A percentile compares a stretch with the other conserved stretches of the same genome.
phyloP scores from a whole-genome alignment of 2,329 filamentous ascomycete species.

The Alternaria hordeiaustralica region DNA sequence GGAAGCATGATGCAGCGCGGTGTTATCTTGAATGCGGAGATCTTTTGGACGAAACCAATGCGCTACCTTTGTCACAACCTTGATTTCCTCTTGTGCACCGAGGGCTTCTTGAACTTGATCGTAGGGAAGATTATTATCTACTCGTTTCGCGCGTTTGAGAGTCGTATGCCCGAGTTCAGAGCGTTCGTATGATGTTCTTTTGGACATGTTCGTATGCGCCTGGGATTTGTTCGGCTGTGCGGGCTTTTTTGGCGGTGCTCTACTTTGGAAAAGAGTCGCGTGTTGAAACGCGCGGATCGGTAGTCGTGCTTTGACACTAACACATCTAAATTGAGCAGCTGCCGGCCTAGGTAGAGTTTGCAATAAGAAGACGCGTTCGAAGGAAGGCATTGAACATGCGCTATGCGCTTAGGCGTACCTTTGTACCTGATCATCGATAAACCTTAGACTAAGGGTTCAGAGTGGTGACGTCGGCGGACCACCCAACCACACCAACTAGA shows the following conservation, averaged over 20 bases:
- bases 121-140: constrained; percentile 55
- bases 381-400: constrained; percentile 16
- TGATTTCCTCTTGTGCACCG: constrained; percentile 47
- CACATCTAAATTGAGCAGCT: background rate
- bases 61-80: constrained; percentile 51
- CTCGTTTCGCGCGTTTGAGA: constrained; percentile 58
- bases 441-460: constrained; percentile 7
- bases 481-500: constrained; percentile 14
- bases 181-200: constrained; percentile 38
- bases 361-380: constrained; percentile 3
- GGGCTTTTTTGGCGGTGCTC: constrained; percentile 9
- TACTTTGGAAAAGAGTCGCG: constrained; percentile 14
- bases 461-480: constrained; percentile 37
- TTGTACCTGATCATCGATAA: constrained; percentile 15
- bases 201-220: constrained; percentile 23
- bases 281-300: constrained; percentile 11
- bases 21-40: constrained; percentile 58
- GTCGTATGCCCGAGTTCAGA: constrained; percentile 52
- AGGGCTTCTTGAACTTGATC: constrained; percentile 51
- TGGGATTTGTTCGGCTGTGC: constrained; percentile 1
- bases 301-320: background rate
- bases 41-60: constrained; percentile 63
- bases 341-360: background rate
- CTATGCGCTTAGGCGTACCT: background rate
- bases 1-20: constrained; percentile 55